Conservation (phyloP, 768 basidiomycete species). For the Lanmaoa rubissima region DNA sequence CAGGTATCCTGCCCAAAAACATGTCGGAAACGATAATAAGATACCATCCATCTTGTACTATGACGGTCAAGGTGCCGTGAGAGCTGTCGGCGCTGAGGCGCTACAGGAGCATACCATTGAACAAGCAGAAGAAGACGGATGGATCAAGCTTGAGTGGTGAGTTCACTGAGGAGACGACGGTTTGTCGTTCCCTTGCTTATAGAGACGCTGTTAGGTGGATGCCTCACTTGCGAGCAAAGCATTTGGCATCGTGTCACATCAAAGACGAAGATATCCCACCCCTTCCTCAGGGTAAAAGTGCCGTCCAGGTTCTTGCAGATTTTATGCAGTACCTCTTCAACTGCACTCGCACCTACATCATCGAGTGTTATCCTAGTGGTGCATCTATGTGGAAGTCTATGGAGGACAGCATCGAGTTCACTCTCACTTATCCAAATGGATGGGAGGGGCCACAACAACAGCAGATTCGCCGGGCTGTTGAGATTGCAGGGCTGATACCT, state of each 20-base stretch:
- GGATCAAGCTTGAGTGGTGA: conserved; percentile 42
- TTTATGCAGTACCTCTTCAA: conserved; percentile 30
- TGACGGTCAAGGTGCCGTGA: conserved; percentile 36
- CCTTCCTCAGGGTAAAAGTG: conserved; percentile 23
- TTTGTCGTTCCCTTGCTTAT: not conserved
- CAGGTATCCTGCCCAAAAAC: conserved; percentile 48
- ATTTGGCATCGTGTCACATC: conserved; percentile 14
- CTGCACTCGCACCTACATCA: conserved; percentile 23
- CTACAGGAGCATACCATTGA: conserved; percentile 34
- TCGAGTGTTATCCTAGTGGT: conserved; percentile 28
- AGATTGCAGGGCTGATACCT: conserved; percentile 24
- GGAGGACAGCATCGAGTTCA: conserved; percentile 18
- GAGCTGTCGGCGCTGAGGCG: conserved; percentile 46
- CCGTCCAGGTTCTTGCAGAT: conserved; percentile 23
- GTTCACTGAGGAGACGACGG: not conserved
- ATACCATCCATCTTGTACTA: conserved; percentile 51
- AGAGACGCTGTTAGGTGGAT: conserved; percentile 26
- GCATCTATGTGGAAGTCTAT: conserved; percentile 24
- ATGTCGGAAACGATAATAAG: conserved; percentile 45
- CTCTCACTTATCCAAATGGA: conserved; percentile 33
- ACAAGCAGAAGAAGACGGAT: conserved; percentile 40
- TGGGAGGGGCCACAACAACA: conserved; percentile 32
- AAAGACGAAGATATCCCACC: conserved; percentile 20
- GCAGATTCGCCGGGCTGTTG: conserved; percentile 28
- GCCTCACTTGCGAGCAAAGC: conserved; percentile 35